Base-by-base conservation (phyloP, 192 early-diverging fungal species). In the Coemansia pectinata region DNA sequence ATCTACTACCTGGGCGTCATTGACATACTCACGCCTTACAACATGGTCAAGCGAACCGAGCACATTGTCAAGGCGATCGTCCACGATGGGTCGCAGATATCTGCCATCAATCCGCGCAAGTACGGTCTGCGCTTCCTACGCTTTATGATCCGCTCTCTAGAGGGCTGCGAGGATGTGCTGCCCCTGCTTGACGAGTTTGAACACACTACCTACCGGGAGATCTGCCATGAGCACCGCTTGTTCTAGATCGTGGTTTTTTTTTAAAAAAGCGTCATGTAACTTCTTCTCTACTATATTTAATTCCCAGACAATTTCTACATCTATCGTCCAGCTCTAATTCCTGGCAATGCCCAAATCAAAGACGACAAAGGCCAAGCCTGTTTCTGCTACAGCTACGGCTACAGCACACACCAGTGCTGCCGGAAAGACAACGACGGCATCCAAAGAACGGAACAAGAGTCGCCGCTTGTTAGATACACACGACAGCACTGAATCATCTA, bases 1-100 rank as follows among this genome's bases (percentile, higher is more conserved):
- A 85, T 98, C 9, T 99, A 99, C 84, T 98, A 95, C 73, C 87
- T 99, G 68, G 96, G 96, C 14, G 90, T 98, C 66, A 99, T 99
- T 62, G 98, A 99, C 72, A 98, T 99, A 53, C 87, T 99, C 63
- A 99, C 98, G 17, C 90, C 93, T 5, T 99, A 98, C 82, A 91
- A 94, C 78, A 75, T 88, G 33, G 79, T 87, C 55, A 99, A 99
- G 82, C 90, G 91, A 70, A 68, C 91, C 39, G 98, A 99, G 74
- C 92, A 95, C 66, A 78, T 92, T 27, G 96, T 91, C 86, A 99
- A 97, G 80, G 84, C 89, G 8, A 70, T 98, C 61, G 86, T 86
- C 15, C 85, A 92, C 63, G 93, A 98, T 65, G 67, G 71, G 15
- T 73, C 87, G 76, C 85, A 90, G 67, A 97, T 99, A 40, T 90